Evolutionary conservation across 2,329 filamentous ascomycete species (phyloP), one percentile per base, ranked within the genome.

Genomic region (Phaeomoniella chlamydospora): DNA sequence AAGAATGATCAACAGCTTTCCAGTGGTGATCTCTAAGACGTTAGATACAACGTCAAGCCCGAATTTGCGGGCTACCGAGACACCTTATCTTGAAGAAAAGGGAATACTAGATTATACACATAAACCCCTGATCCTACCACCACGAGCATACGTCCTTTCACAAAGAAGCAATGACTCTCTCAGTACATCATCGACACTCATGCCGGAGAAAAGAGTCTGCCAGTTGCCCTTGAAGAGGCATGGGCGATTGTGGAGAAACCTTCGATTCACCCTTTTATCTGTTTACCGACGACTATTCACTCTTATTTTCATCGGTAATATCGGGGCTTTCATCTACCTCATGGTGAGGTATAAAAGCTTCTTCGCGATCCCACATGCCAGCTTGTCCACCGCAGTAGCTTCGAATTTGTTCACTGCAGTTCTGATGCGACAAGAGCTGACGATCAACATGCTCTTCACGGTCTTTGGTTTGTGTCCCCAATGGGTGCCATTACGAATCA

Each of bases 361-460:
- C 1, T 39, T 58, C 17, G 51, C 52, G 29, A 40, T 47, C 17
- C 40, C 44, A 30, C 40, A 42, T 11, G 39, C 42, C 6, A 37
- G 38, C 1, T 41, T 62, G 33, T 57, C 61, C 26, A 63, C 63
- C 37, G 62, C 61, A 14, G 50, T 57, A 1, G 55, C 61, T 4
- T 54, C 56, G 34, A 71, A 71, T 43, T 42, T 70, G 36, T 50
- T 63, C 3, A 58, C 56, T 3, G 60, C 62, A 26, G 57, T 68
- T 18, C 45, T 68, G 26, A 60, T 67, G 35, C 63, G 67, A 38
- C 66, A 71, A 46, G 67, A 68, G 39, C 51, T 68, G 33, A 54
- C 70, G n/a, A 61, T 71, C 49, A 71, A 71, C 48, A 46, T 54
- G 12, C 56, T 70, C 31, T 70, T 68, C 46, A 46, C 51, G 35